A percentile compares a stretch with the other conserved stretches of the same genome.
Evolutionary conservation across 306 rosid genomes (phyloP).

Genomic region (Inga oerstediana): DNA sequence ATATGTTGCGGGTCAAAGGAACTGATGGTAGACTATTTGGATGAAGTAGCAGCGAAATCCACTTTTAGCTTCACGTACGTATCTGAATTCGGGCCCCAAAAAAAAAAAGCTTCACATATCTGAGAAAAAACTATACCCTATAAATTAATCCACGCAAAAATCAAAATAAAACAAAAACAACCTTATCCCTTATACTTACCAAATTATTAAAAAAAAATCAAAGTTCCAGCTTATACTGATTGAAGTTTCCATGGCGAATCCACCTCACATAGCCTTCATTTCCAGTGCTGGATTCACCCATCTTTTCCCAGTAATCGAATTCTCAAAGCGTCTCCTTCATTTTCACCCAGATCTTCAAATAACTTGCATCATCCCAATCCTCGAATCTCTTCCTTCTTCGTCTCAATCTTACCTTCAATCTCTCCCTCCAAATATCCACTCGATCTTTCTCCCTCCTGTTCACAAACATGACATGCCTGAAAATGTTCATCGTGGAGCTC

Average conservation of each 20-base stretch:
- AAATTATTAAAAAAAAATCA: background rate
- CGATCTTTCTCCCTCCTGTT: constrained; percentile 11
- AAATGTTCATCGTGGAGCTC: background rate
- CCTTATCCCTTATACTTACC: background rate
- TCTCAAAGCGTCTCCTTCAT: background rate
- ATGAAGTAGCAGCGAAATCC: background rate
- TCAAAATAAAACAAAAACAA: background rate
- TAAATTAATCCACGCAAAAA: background rate
- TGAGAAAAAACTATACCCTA: background rate
- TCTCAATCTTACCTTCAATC: background rate
- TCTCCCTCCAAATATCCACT: background rate
- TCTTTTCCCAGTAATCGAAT: background rate
- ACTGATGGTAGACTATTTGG: background rate
- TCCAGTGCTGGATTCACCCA: background rate
- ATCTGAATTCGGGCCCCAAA: no score
- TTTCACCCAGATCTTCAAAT: background rate
- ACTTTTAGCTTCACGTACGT: no score
- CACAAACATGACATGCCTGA: background rate
- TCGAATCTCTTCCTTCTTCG: background rate
- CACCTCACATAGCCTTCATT: background rate
- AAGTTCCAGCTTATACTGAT: background rate
- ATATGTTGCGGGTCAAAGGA: background rate
- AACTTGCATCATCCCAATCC: constrained; percentile 13
- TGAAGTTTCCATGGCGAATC: background rate
- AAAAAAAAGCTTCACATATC: no score